Conservation (phyloP, 306 rosid genomes). For the Macrotyloma uniflorum region DNA sequence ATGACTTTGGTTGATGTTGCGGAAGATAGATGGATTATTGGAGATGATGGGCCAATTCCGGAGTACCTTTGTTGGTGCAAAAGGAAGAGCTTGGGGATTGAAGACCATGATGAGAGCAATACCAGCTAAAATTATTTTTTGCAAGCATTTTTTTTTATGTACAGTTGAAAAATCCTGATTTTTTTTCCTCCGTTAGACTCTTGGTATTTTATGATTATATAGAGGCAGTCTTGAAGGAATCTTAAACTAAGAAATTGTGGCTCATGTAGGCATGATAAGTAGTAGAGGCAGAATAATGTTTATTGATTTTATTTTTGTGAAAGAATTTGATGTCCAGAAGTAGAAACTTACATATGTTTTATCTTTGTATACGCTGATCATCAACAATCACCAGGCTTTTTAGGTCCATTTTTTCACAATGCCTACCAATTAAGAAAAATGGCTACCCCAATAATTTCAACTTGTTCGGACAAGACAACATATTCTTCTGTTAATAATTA, state of each 20-base stretch:
- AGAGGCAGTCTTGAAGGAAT: constrained; percentile 15
- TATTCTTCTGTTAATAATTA: no score
- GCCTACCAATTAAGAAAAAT: not conserved
- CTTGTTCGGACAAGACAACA: no score
- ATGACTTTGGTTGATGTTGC: constrained; percentile 71
- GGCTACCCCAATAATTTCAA: no score
- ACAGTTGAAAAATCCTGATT: constrained; percentile 30
- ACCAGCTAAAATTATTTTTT: constrained; percentile 40
- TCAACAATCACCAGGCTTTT: not conserved
- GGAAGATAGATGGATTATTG: constrained; percentile 77
- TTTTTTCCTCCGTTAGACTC: not conserved
- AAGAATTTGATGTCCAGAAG: constrained; percentile 23
- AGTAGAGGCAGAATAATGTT: constrained; percentile 6
- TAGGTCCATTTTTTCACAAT: not conserved
- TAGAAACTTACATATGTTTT: not conserved
- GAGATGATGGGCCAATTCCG: constrained; percentile 82
- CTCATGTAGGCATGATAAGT: constrained; percentile 10
- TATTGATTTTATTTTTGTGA: not conserved
- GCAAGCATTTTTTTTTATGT: constrained; percentile 41
- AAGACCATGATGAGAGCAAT: constrained; percentile 49
- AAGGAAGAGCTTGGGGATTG: constrained; percentile 52
- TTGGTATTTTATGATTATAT: not conserved
- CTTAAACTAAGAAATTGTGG: constrained; percentile 25
- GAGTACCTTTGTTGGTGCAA: constrained; percentile 84
- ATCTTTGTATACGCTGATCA: not conserved